These are phyloP conservation scores for Furcasterigmium sp. DNA, from an alignment of 2,329 filamentous ascomycete species.

Conservation along the genomic window DNA sequence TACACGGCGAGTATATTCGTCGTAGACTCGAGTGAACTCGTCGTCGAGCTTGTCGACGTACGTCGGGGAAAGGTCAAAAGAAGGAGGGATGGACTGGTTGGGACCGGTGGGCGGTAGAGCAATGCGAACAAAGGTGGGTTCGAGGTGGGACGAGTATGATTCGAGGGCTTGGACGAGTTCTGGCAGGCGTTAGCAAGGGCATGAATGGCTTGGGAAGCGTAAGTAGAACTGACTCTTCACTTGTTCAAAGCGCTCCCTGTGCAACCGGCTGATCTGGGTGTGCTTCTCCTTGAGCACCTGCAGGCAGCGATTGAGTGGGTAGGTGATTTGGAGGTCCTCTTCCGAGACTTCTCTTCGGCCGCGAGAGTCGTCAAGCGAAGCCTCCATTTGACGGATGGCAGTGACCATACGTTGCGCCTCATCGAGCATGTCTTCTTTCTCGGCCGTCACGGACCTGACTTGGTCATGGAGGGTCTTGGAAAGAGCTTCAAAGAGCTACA, in stretches of 20 bases:
- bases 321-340: slow-evolving; percentile 71
- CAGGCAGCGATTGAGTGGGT: slow-evolving; percentile 76
- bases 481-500: slow-evolving; percentile 80
- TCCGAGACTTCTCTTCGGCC: slow-evolving; percentile 58
- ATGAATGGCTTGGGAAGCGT: background rate
- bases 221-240: slow-evolving; percentile 68
- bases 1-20: slow-evolving; percentile 87
- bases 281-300: slow-evolving; percentile 82
- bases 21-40: slow-evolving; percentile 92
- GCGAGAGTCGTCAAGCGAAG: slow-evolving; percentile 74
- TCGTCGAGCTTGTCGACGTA: slow-evolving; percentile 83
- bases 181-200: slow-evolving; percentile 26
- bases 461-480: slow-evolving; percentile 91
- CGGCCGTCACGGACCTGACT: slow-evolving; percentile 73
- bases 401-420: slow-evolving; percentile 83
- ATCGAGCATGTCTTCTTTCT: slow-evolving; percentile 88
- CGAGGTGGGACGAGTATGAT: slow-evolving; percentile 94
- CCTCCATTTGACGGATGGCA: slow-evolving; percentile 88
- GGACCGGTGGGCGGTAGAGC: slow-evolving; percentile 76
- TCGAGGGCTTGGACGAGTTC: slow-evolving; percentile 91
- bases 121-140: slow-evolving; percentile 80
- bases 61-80: slow-evolving; percentile 85
- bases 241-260: slow-evolving; percentile 90
- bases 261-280: slow-evolving; percentile 69
- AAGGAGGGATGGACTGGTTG: slow-evolving; percentile 70